Evolutionary conservation across 2,329 filamentous ascomycete genomes (phyloP).

Genomic region (Truncatella angustata): DNA sequence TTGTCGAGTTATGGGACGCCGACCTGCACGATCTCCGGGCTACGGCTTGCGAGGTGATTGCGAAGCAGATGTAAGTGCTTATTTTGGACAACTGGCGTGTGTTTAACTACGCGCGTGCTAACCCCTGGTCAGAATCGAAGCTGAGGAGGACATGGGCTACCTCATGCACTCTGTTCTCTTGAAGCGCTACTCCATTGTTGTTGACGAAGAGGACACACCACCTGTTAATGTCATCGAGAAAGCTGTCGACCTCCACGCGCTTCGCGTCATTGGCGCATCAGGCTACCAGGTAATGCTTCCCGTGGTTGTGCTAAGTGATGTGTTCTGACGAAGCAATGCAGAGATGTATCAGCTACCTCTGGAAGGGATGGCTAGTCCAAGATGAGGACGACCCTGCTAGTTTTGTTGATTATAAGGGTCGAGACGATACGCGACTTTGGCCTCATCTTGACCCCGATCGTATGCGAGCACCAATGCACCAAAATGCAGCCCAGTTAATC

Average conservation of each 20-base stretch:
- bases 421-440: slow-evolving; percentile 75
- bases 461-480: slow-evolving; percentile 88
- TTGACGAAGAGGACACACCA: slow-evolving; percentile 67
- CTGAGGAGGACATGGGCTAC: slow-evolving; percentile 74
- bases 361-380: slow-evolving; percentile 96
- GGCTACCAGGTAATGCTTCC: slow-evolving; percentile 80
- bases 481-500: slow-evolving; percentile 84
- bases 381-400: slow-evolving; percentile 86
- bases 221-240: slow-evolving; percentile 90
- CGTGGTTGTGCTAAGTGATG: no score
- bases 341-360: slow-evolving; percentile 89
- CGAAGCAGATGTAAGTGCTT: slow-evolving; percentile 68
- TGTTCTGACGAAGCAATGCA: no score
- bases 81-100: no score
- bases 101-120: no score
- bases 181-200: slow-evolving; percentile 80
- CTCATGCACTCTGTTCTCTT: slow-evolving; percentile 80
- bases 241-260: slow-evolving; percentile 87
- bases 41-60: slow-evolving; percentile 84
- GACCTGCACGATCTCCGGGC: slow-evolving; percentile 78
- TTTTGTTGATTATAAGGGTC: slow-evolving; percentile 84
- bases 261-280: slow-evolving; percentile 83
- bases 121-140: slow-evolving; percentile 65
- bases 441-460: slow-evolving; percentile 89
- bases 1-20: slow-evolving; percentile 86